Base-by-base conservation (phyloP, 2,329 filamentous ascomycete species). In the Aspergillus arachidicola region DNA sequence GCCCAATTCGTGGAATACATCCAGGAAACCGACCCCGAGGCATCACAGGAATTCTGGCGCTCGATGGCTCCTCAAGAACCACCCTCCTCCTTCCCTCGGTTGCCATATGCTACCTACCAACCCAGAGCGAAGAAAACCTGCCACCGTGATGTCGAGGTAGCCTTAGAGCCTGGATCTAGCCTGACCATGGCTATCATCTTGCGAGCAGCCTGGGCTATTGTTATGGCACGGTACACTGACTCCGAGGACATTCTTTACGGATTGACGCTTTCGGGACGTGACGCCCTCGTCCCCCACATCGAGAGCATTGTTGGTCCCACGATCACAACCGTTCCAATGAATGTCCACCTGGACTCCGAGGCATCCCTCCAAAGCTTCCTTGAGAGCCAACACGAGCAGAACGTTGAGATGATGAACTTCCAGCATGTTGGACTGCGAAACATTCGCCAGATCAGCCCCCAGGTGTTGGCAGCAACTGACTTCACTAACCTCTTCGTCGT, bases 351-450 rank as follows among this genome's bases (percentile, higher is more conserved):
- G 10, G 4, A 56, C 9, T 23, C 46, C 4, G 34, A 38, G 0
- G 4, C 30, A 2, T 74, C 75, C 23, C 72, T 77, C 1, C 70
- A 74, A 0, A 80, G 84, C 43, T 88, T 83, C 63, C 75, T 89
- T 6, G 79, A 83, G 45, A 73, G 77, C 3, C 79, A 89, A 3
- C 86, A 89, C 50, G 75, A 83, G 36, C 80, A 83, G 61, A 83
- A 81, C 0, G 77, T 85, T 0, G 75, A 79, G 6, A 82, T 85
- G 60, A 87, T 88, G 2, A 83, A 85, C 0, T 83, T 87, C 68
- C 85, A 90, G 74, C 86, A 90, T 70, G 80, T 85, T 6, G 80
- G 80, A 4, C 53, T 82, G 23, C 78, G 80, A 57, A 75, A 80
- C 54, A 81, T 82, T 62, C 82, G 85, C 16, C 76, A 79, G 19